These are phyloP conservation scores for Gypsophila paniculata DNA, from an alignment of 179 eudicot genomes.

Conservation along the genomic window DNA sequence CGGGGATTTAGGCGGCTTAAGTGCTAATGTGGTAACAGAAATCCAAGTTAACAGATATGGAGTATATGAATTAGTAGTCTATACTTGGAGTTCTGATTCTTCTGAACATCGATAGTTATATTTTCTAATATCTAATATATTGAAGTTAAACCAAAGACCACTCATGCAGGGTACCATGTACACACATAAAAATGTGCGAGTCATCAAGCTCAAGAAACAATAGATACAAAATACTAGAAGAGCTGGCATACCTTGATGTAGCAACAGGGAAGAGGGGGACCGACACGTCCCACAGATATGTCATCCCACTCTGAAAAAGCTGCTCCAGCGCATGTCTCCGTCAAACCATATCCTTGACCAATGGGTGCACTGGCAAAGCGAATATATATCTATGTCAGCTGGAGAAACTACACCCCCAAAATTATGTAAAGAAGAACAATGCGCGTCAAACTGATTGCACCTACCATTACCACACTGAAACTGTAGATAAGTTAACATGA, in stretches of 20 bases:
- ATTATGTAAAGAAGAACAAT: background rate
- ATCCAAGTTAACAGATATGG: background rate
- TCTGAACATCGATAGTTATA: background rate
- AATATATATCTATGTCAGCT: slow-evolving; percentile 4
- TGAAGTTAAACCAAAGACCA: background rate
- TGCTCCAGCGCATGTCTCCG: slow-evolving; percentile 98
- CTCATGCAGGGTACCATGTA: background rate
- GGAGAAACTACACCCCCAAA: slow-evolving; percentile 3
- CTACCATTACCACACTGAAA: background rate
- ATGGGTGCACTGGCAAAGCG: slow-evolving; percentile 67
- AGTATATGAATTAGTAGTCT: background rate
- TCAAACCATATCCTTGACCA: slow-evolving; percentile 96
- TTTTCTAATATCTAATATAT: background rate
- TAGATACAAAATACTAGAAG: background rate
- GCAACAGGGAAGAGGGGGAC: slow-evolving; percentile 95
- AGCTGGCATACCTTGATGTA: slow-evolving; percentile 62
- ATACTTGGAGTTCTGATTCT: background rate
- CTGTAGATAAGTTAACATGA: background rate
- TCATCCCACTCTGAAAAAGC: slow-evolving; percentile 88
- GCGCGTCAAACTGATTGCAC: slow-evolving; percentile 1
- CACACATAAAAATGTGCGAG: background rate
- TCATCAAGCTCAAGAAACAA: background rate
- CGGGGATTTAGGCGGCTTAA: background rate
- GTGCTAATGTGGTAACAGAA: background rate
- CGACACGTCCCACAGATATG: slow-evolving; percentile 89